Conservation (phyloP, 768 basidiomycete species). For the Boletus eberwhitei region DNA sequence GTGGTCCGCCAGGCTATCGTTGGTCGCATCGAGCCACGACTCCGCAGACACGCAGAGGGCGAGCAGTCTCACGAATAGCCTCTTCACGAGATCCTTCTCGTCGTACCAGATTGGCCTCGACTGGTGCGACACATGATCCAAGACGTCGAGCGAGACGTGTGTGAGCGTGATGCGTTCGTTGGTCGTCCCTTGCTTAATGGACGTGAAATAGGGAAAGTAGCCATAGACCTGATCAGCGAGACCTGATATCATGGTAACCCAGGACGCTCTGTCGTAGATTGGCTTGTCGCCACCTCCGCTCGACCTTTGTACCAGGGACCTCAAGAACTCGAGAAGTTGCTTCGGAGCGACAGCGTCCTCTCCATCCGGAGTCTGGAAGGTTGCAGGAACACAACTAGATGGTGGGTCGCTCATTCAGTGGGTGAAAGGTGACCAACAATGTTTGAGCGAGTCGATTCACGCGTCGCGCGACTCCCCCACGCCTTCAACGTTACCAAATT, state of each 20-base stretch:
- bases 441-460: not conserved
- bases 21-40: slow-evolving; percentile 52
- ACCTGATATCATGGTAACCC: slow-evolving; percentile 49
- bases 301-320: slow-evolving; percentile 34
- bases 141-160: slow-evolving; percentile 51
- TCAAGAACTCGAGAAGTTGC: slow-evolving; percentile 45
- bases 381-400: slow-evolving; percentile 27
- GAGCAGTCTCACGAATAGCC: slow-evolving; percentile 49
- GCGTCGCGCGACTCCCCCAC: not conserved
- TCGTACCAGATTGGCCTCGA: slow-evolving; percentile 50
- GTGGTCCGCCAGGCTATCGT: slow-evolving; percentile 36
- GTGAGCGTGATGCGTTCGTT: slow-evolving; percentile 57
- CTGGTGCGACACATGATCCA: slow-evolving; percentile 47
- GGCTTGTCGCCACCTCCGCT: slow-evolving; percentile 32
- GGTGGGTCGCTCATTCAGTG: slow-evolving; percentile 25
- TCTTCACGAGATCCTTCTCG: slow-evolving; percentile 44
- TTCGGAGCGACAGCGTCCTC: slow-evolving; percentile 26
- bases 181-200: slow-evolving; percentile 49
- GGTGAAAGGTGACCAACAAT: not conserved
- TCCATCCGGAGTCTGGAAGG: slow-evolving; percentile 32
- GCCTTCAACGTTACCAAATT: slow-evolving; percentile 2
- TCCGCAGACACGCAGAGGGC: slow-evolving; percentile 56
- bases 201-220: slow-evolving; percentile 52
- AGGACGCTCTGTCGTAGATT: slow-evolving; percentile 39
- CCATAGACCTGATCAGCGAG: slow-evolving; percentile 53